phyloP scores from a whole-genome alignment of 345 rosid genomes.

The Combretum micranthum region DNA sequence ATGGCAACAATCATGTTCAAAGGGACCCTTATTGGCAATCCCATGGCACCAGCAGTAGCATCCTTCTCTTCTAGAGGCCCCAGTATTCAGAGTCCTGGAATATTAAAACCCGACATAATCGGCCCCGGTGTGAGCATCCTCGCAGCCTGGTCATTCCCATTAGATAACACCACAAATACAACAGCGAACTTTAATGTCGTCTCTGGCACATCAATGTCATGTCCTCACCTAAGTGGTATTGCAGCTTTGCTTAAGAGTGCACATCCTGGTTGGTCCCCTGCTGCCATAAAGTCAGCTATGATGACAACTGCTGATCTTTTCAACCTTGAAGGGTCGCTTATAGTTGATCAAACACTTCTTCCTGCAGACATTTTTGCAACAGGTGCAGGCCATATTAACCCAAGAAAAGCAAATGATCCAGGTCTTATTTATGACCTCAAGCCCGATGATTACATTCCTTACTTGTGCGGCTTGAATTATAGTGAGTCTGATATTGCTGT shows the following conservation, averaged over 20 bases:
- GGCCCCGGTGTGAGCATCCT: conserved; percentile 27
- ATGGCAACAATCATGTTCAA: conserved; percentile 13
- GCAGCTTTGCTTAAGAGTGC: conserved; percentile 21
- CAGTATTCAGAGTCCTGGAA: conserved; percentile 11
- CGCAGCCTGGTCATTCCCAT: conserved; percentile 19
- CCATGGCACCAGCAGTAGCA: conserved; percentile 16
- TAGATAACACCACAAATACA: conserved; percentile 1
- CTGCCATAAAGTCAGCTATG: conserved; percentile 23
- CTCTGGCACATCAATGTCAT: conserved; percentile 28
- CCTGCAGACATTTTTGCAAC: conserved; percentile 10
- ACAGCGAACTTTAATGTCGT: conserved; percentile 10
- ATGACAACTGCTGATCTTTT: conserved; percentile 16
- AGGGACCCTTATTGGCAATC: conserved; percentile 13
- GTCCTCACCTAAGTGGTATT: conserved; percentile 24
- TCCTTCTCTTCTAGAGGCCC: conserved; percentile 28
- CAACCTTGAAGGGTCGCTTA: conserved; percentile 9
- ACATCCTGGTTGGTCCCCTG: conserved; percentile 23
- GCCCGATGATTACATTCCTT: conserved; percentile 15
- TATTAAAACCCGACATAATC: conserved; percentile 26
- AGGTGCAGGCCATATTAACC: conserved; percentile 22
- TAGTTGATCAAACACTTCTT: conserved; percentile 4
- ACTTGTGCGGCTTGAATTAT: conserved; percentile 19
- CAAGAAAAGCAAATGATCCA: conserved; percentile 12
- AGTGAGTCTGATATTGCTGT: background rate
- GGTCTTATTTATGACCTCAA: conserved; percentile 21